Conservation (phyloP, 2,329 filamentous ascomycete species). For the Aspergillus sojae region DNA sequence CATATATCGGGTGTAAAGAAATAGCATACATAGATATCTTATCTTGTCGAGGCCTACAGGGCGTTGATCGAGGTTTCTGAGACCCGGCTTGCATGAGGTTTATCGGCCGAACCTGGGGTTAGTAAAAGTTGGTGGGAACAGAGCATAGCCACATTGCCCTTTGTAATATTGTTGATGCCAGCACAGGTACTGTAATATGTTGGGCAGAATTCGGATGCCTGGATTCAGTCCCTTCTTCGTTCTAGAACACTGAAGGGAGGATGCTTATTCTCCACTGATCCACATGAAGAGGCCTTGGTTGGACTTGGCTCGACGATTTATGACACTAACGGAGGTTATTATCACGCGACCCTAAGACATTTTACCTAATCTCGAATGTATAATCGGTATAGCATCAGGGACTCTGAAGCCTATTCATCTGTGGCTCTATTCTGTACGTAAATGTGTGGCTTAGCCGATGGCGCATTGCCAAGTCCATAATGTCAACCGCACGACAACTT, state of each 20-base stretch:
- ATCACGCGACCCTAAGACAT: neutral
- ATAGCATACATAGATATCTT: too few species aligned
- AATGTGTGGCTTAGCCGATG: neutral
- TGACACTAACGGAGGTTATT: neutral
- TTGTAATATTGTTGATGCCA: too few species aligned
- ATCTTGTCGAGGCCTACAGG: too few species aligned
- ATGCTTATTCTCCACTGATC: neutral
- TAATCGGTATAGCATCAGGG: neutral
- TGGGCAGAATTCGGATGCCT: too few species aligned
- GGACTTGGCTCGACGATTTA: neutral
- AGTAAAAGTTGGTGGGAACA: too few species aligned
- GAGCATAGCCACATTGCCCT: too few species aligned
- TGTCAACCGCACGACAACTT: neutral
- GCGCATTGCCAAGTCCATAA: neutral
- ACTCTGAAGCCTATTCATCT: neutral
- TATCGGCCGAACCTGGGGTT: too few species aligned
- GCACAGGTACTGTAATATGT: too few species aligned
- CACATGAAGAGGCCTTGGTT: neutral
- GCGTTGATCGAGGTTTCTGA: too few species aligned
- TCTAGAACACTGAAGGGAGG: neutral
- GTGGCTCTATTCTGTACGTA: neutral
- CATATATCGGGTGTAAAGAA: too few species aligned
- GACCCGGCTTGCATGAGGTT: too few species aligned
- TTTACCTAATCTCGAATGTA: neutral
- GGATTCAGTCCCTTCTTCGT: neutral